Evolutionary conservation across 257 asterid species (phyloP).

Genomic region (Pogostemon cablin): DNA sequence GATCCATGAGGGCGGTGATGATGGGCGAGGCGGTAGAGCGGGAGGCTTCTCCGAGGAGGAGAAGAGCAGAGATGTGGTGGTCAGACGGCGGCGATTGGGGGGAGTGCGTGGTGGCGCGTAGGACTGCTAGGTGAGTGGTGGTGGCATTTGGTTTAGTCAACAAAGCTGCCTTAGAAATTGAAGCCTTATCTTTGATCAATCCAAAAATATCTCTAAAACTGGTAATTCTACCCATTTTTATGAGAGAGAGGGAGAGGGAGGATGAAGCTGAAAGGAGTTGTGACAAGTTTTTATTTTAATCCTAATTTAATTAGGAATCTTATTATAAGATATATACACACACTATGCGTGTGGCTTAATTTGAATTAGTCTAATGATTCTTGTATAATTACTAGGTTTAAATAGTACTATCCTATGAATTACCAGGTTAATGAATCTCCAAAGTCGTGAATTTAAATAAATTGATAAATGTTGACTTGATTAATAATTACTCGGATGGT

Average conservation of each 20-base stretch:
- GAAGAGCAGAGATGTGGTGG: slow-evolving; percentile 55
- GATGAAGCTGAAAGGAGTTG: slow-evolving; percentile 16
- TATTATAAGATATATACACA: background rate
- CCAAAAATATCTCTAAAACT: slow-evolving; percentile 44
- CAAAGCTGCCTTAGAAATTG: slow-evolving; percentile 59
- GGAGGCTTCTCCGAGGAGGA: slow-evolving; percentile 65
- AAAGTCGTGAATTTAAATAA: background rate
- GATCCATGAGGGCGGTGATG: slow-evolving; percentile 69
- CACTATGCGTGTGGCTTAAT: background rate
- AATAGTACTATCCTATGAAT: background rate
- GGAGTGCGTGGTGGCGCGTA: slow-evolving; percentile 76
- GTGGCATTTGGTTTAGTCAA: slow-evolving; percentile 44
- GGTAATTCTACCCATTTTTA: slow-evolving; percentile 45
- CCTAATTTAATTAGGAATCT: background rate
- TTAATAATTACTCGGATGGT: background rate
- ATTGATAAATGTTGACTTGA: background rate
- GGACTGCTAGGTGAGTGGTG: slow-evolving; percentile 67
- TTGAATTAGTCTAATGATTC: slow-evolving; percentile 27
- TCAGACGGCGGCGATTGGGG: slow-evolving; percentile 54
- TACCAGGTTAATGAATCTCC: background rate
- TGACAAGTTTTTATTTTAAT: background rate
- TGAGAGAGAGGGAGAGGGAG: background rate
- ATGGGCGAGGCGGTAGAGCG: slow-evolving; percentile 77
- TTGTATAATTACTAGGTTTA: background rate
- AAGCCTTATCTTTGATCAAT: slow-evolving; percentile 56